phyloP scores from a whole-genome alignment of 1,139 yeast genomes.

The Protomyces inundatus region DNA sequence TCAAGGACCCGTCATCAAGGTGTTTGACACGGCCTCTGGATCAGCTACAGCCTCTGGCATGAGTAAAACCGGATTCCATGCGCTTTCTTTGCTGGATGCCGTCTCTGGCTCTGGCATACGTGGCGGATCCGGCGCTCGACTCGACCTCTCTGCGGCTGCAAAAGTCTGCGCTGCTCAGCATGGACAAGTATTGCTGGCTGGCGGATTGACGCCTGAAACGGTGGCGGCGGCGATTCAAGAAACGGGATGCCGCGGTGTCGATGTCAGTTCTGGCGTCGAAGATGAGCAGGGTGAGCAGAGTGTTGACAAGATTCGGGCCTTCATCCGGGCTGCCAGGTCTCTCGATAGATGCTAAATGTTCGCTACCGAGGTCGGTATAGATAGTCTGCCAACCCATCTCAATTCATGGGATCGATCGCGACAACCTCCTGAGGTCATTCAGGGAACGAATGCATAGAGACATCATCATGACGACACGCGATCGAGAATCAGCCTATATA shows the following conservation, averaged over 20 bases:
- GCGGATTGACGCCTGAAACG: slow-evolving; percentile 77
- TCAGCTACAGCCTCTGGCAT: slow-evolving; percentile 27
- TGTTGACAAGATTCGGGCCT: slow-evolving; percentile 51
- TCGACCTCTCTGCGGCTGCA: slow-evolving; percentile 56
- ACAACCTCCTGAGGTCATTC: too few species aligned
- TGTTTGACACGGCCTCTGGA: slow-evolving; percentile 48
- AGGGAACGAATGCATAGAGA: too few species aligned
- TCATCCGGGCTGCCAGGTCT: slow-evolving; percentile 50
- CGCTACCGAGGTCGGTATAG: too few species aligned
- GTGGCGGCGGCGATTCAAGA: slow-evolving; percentile 50
- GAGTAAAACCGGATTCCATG: slow-evolving; percentile 42
- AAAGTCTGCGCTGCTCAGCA: neutral
- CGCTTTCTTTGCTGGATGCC: slow-evolving; percentile 52
- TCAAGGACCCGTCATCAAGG: slow-evolving; percentile 61
- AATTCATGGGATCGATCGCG: too few species aligned
- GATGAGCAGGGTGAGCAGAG: slow-evolving; percentile 66
- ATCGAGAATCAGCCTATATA: too few species aligned
- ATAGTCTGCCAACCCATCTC: too few species aligned
- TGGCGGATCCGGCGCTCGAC: slow-evolving; percentile 82
- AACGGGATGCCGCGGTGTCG: slow-evolving; percentile 70
- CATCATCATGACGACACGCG: too few species aligned
- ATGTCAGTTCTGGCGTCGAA: slow-evolving; percentile 94
- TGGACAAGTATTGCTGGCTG: slow-evolving; percentile 57
- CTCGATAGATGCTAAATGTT: too few species aligned
- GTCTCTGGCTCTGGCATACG: slow-evolving; percentile 59